Evolutionary conservation across 148 eudicot genomes (phyloP), one percentile per base, ranked within the genome.

Genomic region (Polygonum maritimum): DNA sequence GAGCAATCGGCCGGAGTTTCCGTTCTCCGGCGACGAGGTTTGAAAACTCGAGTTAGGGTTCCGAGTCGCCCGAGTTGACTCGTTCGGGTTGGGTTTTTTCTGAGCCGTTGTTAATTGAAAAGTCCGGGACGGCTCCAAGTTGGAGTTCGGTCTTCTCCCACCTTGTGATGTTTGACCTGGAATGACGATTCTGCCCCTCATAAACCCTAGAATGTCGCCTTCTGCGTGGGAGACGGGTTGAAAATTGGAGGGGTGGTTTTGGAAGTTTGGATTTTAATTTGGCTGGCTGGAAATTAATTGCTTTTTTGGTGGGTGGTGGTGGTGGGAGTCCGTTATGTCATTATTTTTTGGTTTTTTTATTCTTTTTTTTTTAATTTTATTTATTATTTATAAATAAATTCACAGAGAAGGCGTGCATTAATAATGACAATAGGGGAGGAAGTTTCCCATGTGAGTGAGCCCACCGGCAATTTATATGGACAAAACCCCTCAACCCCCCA

Each of bases 261-360:
- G 71, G n/a, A 67, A 67, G 2, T 67, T 62, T 36, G 7, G 22
- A 31, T 12, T 33, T 5, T 13, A 16, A 14, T 67, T 13, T 67
- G 71, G 71, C 71, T 38, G 71, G 44, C 71, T 18, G 18, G 15
- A 67, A 67, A 35, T 36, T 67, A 67, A 62, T 35, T 67, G 44
- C 71, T 67, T 38, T 67, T 38, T 67, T 15, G 71, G 71, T 67
- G 69, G 69, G 69, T 62, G 69, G 69, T 70, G 73, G 73, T 70
- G 75, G 49, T 40, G 48, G 40, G 22, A 39, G 49, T 71, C 49
- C 41, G 74, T 71, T 18, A 71, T 71, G 49, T 72, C 54, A 72
- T 71, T 71, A 71, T 45, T 65, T 65, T 11, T 63, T 65, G 35
- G 4, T 33, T 65, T 65, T 41, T 41, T 4, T 4, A 41, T 41